Evolutionary conservation across 106 monocot genomes (phyloP), one percentile per base, ranked within the genome.

Genomic region (Iris macrosiphon): DNA sequence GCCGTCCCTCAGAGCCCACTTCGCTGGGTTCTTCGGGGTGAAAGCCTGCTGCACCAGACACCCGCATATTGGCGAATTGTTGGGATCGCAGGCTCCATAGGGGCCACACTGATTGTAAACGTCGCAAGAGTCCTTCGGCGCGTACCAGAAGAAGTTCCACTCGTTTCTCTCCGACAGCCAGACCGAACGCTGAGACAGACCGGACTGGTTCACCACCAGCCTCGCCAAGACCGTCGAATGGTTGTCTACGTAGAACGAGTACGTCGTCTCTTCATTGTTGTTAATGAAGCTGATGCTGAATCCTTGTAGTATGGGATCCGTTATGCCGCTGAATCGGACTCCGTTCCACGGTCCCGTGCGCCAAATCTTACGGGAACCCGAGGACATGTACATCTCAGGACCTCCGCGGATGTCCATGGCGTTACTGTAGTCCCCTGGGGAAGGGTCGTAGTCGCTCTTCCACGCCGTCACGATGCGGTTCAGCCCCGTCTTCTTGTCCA

Each of bases 41-140:
- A 75, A 82, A 8, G 79, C 82, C 40, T 38, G 57, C n/a, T n/a
- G n/a, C 10, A 2, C 49, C 58, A 69, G 33, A 38, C 88, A 88
- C 17, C 49, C 35, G 58, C 81, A 87, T 2, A 69, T 37, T 23
- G 67, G 75, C 5, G 40, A 28, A 2, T 25, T 22, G 35, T 51
- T 57, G 15, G 33, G 0, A 52, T 78, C 32, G 67, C 86, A 87
- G 32, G 67, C 18, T 8, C 77, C 77, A 40, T 62, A 54, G 1
- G 76, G 41, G 3, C 86, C 86, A 58, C 85, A 86, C 2, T 25
- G 31, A 3, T 47, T 17, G 40, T 26, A 67, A 0, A 3, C 4
- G 49, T 84, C 75, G 31, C 83, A 84, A 19, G 49, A 52, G 32
- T 57, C 66, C 20, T 27, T 58, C 10, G 74, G 75, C 15, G 7